A percentile compares a stretch with the other conserved stretches of the same genome.
Conservation (phyloP, 805 yeast species). For the Saturnispora sanitii region DNA sequence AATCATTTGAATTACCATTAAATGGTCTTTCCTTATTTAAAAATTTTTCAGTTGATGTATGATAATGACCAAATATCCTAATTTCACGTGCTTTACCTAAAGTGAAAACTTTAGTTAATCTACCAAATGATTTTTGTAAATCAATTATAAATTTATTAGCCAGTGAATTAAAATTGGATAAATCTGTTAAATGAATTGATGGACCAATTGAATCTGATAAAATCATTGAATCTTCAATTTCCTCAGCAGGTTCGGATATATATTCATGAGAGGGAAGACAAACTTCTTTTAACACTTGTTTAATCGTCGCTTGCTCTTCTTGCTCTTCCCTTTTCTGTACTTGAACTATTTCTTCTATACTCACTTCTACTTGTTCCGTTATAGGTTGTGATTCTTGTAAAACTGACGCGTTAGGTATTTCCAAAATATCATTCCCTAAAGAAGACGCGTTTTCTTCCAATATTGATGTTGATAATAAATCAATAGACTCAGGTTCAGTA, state of each 20-base stretch:
- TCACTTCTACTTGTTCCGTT: neutral
- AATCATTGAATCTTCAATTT: neutral
- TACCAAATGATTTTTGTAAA: constrained; percentile 7
- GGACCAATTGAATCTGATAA: neutral
- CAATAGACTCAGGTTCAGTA: too few species aligned
- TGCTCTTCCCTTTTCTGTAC: too few species aligned
- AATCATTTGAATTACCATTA: constrained; percentile 14
- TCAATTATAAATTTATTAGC: neutral
- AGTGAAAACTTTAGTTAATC: constrained; percentile 33
- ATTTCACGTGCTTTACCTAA: constrained; percentile 55
- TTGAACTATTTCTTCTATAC: neutral
- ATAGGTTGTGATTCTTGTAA: neutral
- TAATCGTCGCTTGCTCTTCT: too few species aligned
- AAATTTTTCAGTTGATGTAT: constrained; percentile 18
- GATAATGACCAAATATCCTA: constrained; percentile 42
- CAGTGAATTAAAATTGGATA: neutral
- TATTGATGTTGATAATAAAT: too few species aligned
- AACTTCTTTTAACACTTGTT: too few species aligned
- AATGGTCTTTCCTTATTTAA: constrained; percentile 4
- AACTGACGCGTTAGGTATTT: neutral
- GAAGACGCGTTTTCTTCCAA: neutral
- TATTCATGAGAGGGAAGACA: too few species aligned
- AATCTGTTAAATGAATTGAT: neutral
- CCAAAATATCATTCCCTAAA: neutral
- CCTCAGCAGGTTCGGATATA: neutral